These are phyloP conservation scores for Aspergillus egyptiacus DNA, from an alignment of 495 filamentous ascomycete genomes.

Conservation along the genomic window DNA sequence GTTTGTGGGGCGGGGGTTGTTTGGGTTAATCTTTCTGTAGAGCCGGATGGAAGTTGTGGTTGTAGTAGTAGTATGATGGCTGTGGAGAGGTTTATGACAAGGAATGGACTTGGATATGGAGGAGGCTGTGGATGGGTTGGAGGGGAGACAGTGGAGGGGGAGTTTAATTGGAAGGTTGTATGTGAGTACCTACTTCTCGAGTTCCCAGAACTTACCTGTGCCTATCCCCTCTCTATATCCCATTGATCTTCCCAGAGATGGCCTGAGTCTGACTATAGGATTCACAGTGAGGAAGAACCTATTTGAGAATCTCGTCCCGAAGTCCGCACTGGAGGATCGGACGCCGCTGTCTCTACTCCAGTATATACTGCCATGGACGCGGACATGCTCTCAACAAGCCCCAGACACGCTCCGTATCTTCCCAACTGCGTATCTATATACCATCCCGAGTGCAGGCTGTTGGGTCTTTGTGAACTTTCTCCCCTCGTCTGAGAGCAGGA, in stretches of 20 bases:
- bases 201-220: too few relatives aligned
- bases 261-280: too few relatives aligned
- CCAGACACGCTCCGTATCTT: slow-evolving; percentile 5
- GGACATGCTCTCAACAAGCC: not conserved
- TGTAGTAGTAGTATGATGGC: slow-evolving; percentile 9
- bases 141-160: slow-evolving; percentile 33
- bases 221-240: not conserved
- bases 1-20: slow-evolving; percentile 24
- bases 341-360: not conserved
- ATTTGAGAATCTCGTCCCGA: too few relatives aligned
- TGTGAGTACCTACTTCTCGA: slow-evolving; percentile 22
- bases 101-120: not conserved
- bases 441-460: slow-evolving; percentile 7
- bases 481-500: slow-evolving; percentile 18
- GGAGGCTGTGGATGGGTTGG: slow-evolving; percentile 22
- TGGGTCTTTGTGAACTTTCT: slow-evolving; percentile 18
- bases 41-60: not conserved
- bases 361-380: not conserved
- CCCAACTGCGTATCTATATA: slow-evolving; percentile 17
- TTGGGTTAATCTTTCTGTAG: slow-evolving; percentile 35
- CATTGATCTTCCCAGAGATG: too few relatives aligned
- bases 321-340: too few relatives aligned
- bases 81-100: slow-evolving; percentile 16
- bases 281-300: too few relatives aligned
- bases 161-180: slow-evolving; percentile 44